Evolutionary conservation across 257 asterid genomes (phyloP).

Genomic region (Fraxinus quadrangulata): DNA sequence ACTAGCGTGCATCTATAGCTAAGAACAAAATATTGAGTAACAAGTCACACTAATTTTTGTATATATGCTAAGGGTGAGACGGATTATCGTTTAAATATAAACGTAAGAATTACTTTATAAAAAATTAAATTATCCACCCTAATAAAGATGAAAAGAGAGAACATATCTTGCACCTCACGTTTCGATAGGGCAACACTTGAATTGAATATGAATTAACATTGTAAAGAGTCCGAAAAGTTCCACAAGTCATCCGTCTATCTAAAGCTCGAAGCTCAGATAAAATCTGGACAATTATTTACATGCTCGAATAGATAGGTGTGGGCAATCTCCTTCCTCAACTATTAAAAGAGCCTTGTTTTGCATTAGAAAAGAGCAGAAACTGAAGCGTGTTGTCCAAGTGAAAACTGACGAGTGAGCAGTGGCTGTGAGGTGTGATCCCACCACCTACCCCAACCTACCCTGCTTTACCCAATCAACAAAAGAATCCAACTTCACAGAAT

Average conservation of each 20-base stretch:
- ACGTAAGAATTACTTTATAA: too few relatives aligned
- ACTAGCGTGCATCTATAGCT: background rate
- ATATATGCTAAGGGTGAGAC: background rate
- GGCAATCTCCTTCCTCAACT: background rate
- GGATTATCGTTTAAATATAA: too few relatives aligned
- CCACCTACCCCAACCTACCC: conserved; percentile 7
- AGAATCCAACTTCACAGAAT: background rate
- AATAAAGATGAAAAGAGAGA: too few relatives aligned
- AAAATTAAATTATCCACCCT: too few relatives aligned
- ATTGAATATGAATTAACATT: too few relatives aligned
- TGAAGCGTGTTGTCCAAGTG: conserved; percentile 68
- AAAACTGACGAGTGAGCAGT: conserved; percentile 28
- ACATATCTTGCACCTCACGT: too few relatives aligned
- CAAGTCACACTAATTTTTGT: background rate
- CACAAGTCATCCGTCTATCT: too few relatives aligned
- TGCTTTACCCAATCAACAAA: conserved; percentile 8
- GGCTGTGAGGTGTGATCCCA: conserved; percentile 14
- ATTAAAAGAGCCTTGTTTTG: conserved; percentile 5
- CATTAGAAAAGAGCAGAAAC: conserved; percentile 17
- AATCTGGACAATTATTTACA: too few relatives aligned
- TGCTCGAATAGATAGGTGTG: too few relatives aligned
- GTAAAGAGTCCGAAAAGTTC: too few relatives aligned
- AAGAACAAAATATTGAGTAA: background rate
- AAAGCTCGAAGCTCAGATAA: too few relatives aligned
- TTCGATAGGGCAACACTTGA: too few relatives aligned